phyloP scores from a whole-genome alignment of 2,329 filamentous ascomycete genomes.

The Aspergillus thermomutatus region DNA sequence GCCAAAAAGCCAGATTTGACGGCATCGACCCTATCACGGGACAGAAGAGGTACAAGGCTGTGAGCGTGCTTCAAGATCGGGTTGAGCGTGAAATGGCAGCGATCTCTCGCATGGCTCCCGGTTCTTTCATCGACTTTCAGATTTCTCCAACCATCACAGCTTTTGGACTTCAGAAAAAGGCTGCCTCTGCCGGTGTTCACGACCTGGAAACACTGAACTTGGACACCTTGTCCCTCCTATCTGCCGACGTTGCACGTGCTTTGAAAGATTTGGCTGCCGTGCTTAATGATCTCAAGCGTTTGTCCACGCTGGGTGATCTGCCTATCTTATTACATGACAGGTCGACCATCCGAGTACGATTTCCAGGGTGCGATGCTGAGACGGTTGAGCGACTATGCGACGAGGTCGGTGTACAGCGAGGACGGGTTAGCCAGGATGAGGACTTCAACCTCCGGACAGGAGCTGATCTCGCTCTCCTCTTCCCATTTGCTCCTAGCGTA shows the following conservation, averaged over 20 bases:
- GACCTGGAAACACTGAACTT: slow-evolving; percentile 67
- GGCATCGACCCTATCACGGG: slow-evolving; percentile 66
- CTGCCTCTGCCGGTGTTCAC: slow-evolving; percentile 23
- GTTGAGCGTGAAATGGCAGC: slow-evolving; percentile 64
- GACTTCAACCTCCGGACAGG: slow-evolving; percentile 68
- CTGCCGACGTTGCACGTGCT: slow-evolving; percentile 81
- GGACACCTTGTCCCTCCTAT: slow-evolving; percentile 79
- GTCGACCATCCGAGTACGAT: slow-evolving; percentile 72
- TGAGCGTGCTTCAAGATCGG: slow-evolving; percentile 73
- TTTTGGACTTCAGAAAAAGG: slow-evolving; percentile 50
- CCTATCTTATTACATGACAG: slow-evolving; percentile 70
- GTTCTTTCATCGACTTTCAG: slow-evolving; percentile 84
- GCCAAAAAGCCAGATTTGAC: slow-evolving; percentile 83
- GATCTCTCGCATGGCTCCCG: slow-evolving; percentile 54
- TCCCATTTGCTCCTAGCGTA: slow-evolving; percentile 75
- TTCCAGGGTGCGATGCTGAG: slow-evolving; percentile 82
- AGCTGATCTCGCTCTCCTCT: slow-evolving; percentile 71
- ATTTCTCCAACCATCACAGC: slow-evolving; percentile 88
- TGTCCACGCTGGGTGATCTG: slow-evolving; percentile 76
- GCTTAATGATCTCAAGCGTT: slow-evolving; percentile 73
- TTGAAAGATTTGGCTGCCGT: slow-evolving; percentile 78
- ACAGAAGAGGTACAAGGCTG: slow-evolving; percentile 72
- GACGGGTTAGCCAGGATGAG: slow-evolving; percentile 73
- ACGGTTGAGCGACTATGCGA: slow-evolving; percentile 80
- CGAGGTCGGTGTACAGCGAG: slow-evolving; percentile 79